Percentiles rank a stretch among this genome's conserved stretches.
Evolutionary conservation across 2,329 filamentous ascomycete genomes (phyloP).

Genomic region (Alternaria angustiovoidea): DNA sequence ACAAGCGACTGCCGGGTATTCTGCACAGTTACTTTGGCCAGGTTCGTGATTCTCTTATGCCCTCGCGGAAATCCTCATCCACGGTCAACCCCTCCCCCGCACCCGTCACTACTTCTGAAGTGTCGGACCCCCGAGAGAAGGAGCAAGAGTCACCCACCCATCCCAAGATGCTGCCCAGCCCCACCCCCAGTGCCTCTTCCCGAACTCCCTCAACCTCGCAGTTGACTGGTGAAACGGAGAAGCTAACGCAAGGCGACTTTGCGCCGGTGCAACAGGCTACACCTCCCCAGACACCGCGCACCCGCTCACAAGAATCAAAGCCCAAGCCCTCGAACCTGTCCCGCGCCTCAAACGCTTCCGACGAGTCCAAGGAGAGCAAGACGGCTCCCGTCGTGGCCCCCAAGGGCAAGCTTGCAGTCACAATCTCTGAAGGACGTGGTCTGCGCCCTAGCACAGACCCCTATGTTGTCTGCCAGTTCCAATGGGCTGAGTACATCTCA

Average conservation of each 20-base stretch:
- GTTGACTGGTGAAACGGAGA: slow-evolving; percentile 74
- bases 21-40: slow-evolving; percentile 96
- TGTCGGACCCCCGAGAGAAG: slow-evolving; percentile 33
- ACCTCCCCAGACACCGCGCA: slow-evolving; percentile 86
- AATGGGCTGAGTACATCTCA: slow-evolving; percentile 95
- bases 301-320: slow-evolving; percentile 73
- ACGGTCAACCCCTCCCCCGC: slow-evolving; percentile 50
- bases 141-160: slow-evolving; percentile 42
- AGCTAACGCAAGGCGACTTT: slow-evolving; percentile 85
- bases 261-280: slow-evolving; percentile 79
- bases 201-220: slow-evolving; percentile 63
- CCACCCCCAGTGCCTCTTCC: slow-evolving; percentile 57
- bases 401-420: slow-evolving; percentile 89
- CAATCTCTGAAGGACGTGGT: slow-evolving; percentile 84
- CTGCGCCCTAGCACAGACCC: slow-evolving; percentile 84
- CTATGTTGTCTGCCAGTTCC: slow-evolving; percentile 96
- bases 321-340: slow-evolving; percentile 55
- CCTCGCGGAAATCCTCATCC: slow-evolving; percentile 50
- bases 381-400: slow-evolving; percentile 71
- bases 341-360: slow-evolving; percentile 59
- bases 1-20: slow-evolving; percentile 95
- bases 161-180: slow-evolving; percentile 63
- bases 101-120: slow-evolving; percentile 34
- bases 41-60: slow-evolving; percentile 82
- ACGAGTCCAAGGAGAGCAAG: slow-evolving; percentile 50